These are phyloP conservation scores for Penicillium sp. DNA, from an alignment of 2,329 filamentous ascomycete genomes.

Conservation along the genomic window DNA sequence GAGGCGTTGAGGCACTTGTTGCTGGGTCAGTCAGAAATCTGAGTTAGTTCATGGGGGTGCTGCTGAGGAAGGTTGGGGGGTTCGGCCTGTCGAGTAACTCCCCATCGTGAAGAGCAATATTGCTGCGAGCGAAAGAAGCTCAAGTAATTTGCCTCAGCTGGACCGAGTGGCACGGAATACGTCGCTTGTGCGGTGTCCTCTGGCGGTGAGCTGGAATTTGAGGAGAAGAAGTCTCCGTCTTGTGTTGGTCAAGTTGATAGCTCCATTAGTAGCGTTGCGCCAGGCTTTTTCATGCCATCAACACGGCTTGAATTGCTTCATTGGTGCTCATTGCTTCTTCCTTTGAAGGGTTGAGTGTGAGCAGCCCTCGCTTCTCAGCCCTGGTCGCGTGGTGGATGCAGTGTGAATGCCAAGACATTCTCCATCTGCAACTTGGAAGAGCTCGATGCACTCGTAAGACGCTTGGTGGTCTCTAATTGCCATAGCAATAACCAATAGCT, in stretches of 20 bases:
- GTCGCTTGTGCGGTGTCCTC: background rate
- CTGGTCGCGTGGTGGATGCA: too few species aligned
- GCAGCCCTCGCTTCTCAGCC: too few species aligned
- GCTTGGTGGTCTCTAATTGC: background rate
- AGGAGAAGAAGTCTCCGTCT: background rate
- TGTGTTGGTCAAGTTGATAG: background rate
- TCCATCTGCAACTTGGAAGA: background rate
- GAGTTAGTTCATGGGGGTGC: too few species aligned
- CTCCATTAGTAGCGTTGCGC: too few species aligned
- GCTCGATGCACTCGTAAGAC: background rate
- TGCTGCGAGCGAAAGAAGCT: background rate
- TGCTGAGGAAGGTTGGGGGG: too few species aligned
- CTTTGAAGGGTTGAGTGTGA: too few species aligned
- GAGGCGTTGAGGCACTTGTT: too few species aligned
- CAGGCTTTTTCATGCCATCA: too few species aligned
- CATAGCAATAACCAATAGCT: background rate
- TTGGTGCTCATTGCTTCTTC: too few species aligned
- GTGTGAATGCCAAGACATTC: background rate
- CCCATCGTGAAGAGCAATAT: background rate
- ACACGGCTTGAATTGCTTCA: too few species aligned
- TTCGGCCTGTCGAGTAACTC: background rate
- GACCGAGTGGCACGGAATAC: background rate
- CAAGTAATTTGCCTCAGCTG: background rate
- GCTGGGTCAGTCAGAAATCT: too few species aligned
- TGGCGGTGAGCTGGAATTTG: background rate